A percentile compares a stretch with the other conserved stretches of the same genome.
Evolutionary conservation across 495 filamentous ascomycete species (phyloP).

Genomic region (Aspergillus leporis): DNA sequence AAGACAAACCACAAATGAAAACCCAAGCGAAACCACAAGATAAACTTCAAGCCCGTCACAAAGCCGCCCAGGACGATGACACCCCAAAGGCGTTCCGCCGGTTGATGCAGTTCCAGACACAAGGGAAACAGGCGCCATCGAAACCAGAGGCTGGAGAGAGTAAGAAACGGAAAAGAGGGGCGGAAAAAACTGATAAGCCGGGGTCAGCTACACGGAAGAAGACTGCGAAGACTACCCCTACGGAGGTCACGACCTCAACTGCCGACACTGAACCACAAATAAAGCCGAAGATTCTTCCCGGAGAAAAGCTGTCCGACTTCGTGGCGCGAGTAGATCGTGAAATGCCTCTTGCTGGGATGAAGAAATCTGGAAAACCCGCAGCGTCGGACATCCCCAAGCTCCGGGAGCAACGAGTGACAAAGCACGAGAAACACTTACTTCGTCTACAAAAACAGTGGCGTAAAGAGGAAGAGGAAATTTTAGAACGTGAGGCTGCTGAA

Average conservation of each 20-base stretch:
- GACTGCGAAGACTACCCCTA: conserved; percentile 14
- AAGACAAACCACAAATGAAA: conserved; percentile 25
- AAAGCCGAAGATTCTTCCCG: conserved; percentile 69
- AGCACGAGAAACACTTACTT: conserved; percentile 80
- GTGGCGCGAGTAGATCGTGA: conserved; percentile 81
- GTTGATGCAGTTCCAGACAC: conserved; percentile 67
- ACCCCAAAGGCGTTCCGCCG: conserved; percentile 83
- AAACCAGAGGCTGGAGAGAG: conserved; percentile 69
- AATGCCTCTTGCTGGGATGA: conserved; percentile 68
- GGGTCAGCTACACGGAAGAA: conserved; percentile 15
- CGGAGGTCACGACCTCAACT: conserved; percentile 10
- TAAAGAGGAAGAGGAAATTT: conserved; percentile 65
- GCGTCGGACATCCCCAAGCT: conserved; percentile 38
- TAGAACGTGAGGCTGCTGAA: conserved; percentile 65
- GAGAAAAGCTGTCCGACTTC: conserved; percentile 82
- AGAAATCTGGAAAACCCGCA: conserved; percentile 34
- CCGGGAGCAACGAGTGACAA: conserved; percentile 63
- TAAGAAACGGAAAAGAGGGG: conserved; percentile 50
- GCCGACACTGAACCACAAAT: conserved; percentile 7
- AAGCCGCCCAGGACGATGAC: conserved; percentile 61
- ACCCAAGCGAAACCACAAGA: conserved; percentile 21
- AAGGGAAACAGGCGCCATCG: conserved; percentile 54
- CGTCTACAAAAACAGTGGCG: conserved; percentile 81
- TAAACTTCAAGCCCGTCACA: conserved; percentile 40
- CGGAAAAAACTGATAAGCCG: conserved; percentile 11